Evolutionary conservation across 768 basidiomycete species (phyloP).

Genomic region (Gloeopeniophorella convolvens): DNA sequence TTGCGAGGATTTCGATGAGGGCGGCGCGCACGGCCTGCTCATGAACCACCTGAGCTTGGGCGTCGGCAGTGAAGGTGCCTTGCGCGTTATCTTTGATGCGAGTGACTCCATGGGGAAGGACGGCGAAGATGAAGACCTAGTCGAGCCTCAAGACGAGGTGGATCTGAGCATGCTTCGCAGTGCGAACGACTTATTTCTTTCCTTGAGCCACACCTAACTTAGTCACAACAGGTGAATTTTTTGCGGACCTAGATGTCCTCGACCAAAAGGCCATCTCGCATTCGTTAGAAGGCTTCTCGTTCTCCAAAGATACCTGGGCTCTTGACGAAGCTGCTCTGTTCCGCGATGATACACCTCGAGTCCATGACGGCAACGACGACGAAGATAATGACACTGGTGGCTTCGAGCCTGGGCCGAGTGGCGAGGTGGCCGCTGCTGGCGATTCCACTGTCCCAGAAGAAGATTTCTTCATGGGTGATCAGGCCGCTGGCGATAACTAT

Average conservation of each 20-base stretch:
- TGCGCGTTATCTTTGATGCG: slow-evolving; percentile 94
- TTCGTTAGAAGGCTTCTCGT: slow-evolving; percentile 76
- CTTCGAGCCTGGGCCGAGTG: slow-evolving; percentile 33
- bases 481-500: slow-evolving; percentile 46
- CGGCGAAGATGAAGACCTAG: slow-evolving; percentile 60
- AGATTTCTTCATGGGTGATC: slow-evolving; percentile 65
- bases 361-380: slow-evolving; percentile 39
- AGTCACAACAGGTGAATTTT: slow-evolving; percentile 49
- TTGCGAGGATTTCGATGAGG: slow-evolving; percentile 97
- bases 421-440: slow-evolving; percentile 33
- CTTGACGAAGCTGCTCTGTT: slow-evolving; percentile 61
- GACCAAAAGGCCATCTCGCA: slow-evolving; percentile 72
- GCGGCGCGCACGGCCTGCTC: slow-evolving; percentile 88
- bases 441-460: slow-evolving; percentile 36
- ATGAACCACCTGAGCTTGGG: slow-evolving; percentile 92
- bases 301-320: slow-evolving; percentile 58
- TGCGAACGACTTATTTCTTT: slow-evolving; percentile 28
- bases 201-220: slow-evolving; percentile 3
- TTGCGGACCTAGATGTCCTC: slow-evolving; percentile 61
- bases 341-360: slow-evolving; percentile 42
- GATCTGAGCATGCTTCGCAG: slow-evolving; percentile 59
- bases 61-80: slow-evolving; percentile 68
- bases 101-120: slow-evolving; percentile 80
- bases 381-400: slow-evolving; percentile 34
- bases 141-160: slow-evolving; percentile 64